A percentile compares a stretch with the other conserved stretches of the same genome.
These are phyloP conservation scores for Salvia rosmarinus DNA, from an alignment of 257 asterid genomes.

Conservation along the genomic window DNA sequence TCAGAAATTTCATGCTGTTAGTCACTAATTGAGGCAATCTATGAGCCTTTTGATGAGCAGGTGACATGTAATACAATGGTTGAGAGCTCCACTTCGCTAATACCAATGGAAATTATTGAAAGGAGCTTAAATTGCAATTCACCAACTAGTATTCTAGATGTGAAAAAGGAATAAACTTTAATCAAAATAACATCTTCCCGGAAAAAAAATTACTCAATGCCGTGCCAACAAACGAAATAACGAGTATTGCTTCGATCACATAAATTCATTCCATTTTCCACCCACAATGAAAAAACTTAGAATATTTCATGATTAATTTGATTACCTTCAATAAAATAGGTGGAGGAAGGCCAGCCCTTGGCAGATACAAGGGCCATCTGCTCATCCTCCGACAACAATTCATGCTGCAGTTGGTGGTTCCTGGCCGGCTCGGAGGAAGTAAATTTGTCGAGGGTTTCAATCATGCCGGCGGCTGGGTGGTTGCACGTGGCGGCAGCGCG, in stretches of 20 bases:
- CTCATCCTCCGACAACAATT: conserved; percentile 46
- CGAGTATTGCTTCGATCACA: background rate
- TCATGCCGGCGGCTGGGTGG: conserved; percentile 37
- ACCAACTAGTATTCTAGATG: background rate
- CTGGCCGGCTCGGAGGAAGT: conserved; percentile 13
- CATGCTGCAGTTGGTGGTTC: conserved; percentile 11
- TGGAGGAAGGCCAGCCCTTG: conserved; percentile 59
- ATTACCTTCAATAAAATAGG: conserved; percentile 47
- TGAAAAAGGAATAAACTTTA: background rate
- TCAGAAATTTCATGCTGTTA: background rate
- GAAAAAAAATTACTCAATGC: background rate
- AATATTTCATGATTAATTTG: background rate
- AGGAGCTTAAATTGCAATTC: background rate
- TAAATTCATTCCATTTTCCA: background rate
- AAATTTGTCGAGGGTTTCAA: conserved; percentile 40
- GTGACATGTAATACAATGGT: too few relatives aligned
- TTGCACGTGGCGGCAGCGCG: conserved; percentile 34
- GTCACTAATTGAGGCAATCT: too few relatives aligned
- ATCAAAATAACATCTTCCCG: background rate
- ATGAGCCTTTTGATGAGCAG: too few relatives aligned
- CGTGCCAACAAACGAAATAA: background rate
- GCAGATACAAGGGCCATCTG: conserved; percentile 39
- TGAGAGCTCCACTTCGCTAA: too few relatives aligned
- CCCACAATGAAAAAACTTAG: background rate
- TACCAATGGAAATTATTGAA: too few relatives aligned